Evolutionary conservation across 2,329 filamentous ascomycete genomes (phyloP).

Genomic region (Triangularia verruculosa): DNA sequence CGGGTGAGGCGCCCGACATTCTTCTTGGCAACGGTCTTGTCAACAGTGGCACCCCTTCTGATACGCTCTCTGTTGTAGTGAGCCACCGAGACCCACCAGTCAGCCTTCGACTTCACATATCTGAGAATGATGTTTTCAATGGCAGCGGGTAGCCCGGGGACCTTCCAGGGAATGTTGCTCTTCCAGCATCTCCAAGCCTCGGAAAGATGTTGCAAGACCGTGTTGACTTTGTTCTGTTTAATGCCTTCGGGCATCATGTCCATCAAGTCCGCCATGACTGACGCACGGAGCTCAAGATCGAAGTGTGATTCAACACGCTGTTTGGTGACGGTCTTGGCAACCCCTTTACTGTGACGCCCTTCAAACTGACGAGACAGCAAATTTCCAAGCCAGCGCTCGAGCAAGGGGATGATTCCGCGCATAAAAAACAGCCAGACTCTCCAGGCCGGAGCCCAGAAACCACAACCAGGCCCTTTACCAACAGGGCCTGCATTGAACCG

Average conservation of each 20-base stretch:
- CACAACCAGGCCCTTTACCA: constrained; percentile 94
- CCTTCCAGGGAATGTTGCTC: constrained; percentile 99
- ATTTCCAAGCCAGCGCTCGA: constrained; percentile 97
- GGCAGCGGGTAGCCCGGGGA: constrained; percentile 89
- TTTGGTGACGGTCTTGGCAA: constrained; percentile 98
- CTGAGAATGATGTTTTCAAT: constrained; percentile 98
- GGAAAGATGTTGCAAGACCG: constrained; percentile 91
- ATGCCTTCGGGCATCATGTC: constrained; percentile 99
- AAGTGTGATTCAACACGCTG: constrained; percentile 99
- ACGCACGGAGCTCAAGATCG: constrained; percentile 92
- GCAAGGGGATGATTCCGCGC: constrained; percentile 92
- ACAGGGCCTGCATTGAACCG: constrained; percentile 96
- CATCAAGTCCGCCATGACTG: constrained; percentile 98
- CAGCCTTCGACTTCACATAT: constrained; percentile 98
- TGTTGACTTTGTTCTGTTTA: constrained; percentile 99
- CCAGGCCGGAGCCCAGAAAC: constrained; percentile 99
- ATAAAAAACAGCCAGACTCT: constrained; percentile 99
- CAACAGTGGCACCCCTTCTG: constrained; percentile 90
- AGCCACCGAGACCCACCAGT: constrained; percentile 99
- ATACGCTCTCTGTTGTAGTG: constrained; percentile 99
- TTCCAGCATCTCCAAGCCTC: constrained; percentile 99
- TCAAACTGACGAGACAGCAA: constrained; percentile 96
- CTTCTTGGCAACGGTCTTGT: constrained; percentile 99
- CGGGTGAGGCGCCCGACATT: constrained; percentile 92
- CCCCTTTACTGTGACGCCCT: constrained; percentile 96